Percentiles rank a stretch among this genome's conserved stretches.
These are phyloP conservation scores for Acer campestre DNA, from an alignment of 345 rosid species.

Conservation along the genomic window DNA sequence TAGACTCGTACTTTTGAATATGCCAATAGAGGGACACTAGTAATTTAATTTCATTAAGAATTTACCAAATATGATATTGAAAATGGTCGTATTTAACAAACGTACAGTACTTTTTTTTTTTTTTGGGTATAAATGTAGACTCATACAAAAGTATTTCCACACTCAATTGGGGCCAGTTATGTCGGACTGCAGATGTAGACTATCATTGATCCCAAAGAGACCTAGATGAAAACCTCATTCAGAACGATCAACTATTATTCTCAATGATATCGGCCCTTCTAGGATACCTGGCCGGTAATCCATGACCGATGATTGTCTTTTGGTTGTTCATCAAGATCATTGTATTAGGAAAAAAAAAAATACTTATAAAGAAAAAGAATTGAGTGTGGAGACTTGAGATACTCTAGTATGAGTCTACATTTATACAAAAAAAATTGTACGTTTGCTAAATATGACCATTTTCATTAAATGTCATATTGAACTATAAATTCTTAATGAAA, in stretches of 20 bases:
- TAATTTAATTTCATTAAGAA: neutral
- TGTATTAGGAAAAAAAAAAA: neutral
- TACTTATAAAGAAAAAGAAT: neutral
- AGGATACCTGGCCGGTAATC: constrained; percentile 1
- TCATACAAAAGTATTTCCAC: neutral
- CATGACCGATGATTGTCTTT: neutral
- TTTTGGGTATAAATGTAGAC: constrained; percentile 6
- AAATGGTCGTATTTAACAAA: neutral
- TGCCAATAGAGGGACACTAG: neutral
- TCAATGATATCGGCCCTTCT: neutral
- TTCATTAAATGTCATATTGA: neutral
- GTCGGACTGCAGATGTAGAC: no score
- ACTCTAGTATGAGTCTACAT: constrained; percentile 9
- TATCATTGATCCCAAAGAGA: no score
- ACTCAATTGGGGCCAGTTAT: no score
- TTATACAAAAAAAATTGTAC: constrained; percentile 9
- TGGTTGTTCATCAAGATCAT: neutral
- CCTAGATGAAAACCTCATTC: neutral
- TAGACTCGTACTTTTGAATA: neutral
- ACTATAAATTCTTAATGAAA: neutral
- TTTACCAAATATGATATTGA: neutral
- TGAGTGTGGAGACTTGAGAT: constrained; percentile 5
- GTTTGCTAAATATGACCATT: constrained; percentile 7
- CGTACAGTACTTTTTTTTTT: neutral
- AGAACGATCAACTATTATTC: neutral